phyloP scores from a whole-genome alignment of 2,329 filamentous ascomycete genomes.

The Beauveria brongniartii region DNA sequence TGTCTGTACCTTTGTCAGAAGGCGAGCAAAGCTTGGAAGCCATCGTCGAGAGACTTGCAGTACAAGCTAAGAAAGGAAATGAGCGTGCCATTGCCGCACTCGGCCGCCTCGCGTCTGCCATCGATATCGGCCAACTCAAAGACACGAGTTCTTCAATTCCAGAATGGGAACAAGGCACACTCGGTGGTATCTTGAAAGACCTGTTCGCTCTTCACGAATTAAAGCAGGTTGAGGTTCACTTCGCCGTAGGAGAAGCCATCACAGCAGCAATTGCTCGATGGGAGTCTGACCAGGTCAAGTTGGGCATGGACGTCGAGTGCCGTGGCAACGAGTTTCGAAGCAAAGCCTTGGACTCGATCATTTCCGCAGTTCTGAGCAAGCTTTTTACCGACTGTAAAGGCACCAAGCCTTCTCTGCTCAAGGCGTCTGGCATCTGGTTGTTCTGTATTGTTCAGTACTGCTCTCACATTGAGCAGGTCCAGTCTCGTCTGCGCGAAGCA shows the following conservation, averaged over 20 bases:
- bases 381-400: constrained; percentile 70
- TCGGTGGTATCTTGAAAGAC: constrained; percentile 53
- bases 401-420: constrained; percentile 81
- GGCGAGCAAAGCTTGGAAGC: constrained; percentile 26
- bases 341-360: constrained; percentile 31
- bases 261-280: constrained; percentile 71
- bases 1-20: constrained; percentile 27
- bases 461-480: constrained; percentile 67
- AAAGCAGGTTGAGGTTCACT: constrained; percentile 79
- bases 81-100: constrained; percentile 76
- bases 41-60: constrained; percentile 55
- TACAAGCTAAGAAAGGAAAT: constrained; percentile 68
- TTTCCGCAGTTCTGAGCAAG: constrained; percentile 57
- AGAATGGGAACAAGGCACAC: constrained; percentile 20
- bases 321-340: constrained; percentile 26
- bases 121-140: constrained; percentile 3
- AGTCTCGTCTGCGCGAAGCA: constrained; percentile 64
- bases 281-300: constrained; percentile 70
- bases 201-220: constrained; percentile 76
- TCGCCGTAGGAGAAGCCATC: constrained; percentile 82
- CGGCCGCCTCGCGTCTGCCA: constrained; percentile 55
- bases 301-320: constrained; percentile 67
- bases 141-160: constrained; percentile 17
- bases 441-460: constrained; percentile 88
- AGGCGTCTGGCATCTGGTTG: constrained; percentile 92